Evolutionary conservation across 768 basidiomycete genomes (phyloP).

Genomic region (Naganishia vishniacii): DNA sequence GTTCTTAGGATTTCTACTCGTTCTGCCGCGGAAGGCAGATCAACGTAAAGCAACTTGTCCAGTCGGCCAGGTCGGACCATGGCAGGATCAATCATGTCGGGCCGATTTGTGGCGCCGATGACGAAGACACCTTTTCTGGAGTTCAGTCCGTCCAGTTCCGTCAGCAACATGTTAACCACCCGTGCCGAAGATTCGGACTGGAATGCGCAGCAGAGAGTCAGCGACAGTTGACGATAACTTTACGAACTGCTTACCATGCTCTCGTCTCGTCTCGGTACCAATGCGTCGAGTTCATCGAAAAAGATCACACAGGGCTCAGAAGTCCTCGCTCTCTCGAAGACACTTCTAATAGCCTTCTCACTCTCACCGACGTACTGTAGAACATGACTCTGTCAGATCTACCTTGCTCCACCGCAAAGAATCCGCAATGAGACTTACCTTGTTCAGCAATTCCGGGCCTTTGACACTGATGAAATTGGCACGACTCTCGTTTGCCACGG

Average conservation of each 20-base stretch:
- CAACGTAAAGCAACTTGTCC: constrained; percentile 89
- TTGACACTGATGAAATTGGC: constrained; percentile 99
- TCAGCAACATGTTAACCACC: constrained; percentile 87
- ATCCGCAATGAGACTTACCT: constrained; percentile 55
- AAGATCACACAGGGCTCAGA: constrained; percentile 93
- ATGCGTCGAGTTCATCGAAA: constrained; percentile 88
- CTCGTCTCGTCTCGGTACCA: constrained; percentile 85
- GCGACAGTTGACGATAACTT: neutral
- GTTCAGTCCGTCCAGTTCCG: constrained; percentile 88
- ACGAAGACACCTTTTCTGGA: constrained; percentile 81
- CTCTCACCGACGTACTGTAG: constrained; percentile 91
- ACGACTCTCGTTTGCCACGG: constrained; percentile 88
- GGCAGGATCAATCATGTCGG: constrained; percentile 95
- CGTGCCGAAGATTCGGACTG: constrained; percentile 89
- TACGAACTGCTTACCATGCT: constrained; percentile 59
- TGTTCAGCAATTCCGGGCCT: constrained; percentile 92
- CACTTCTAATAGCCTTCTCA: constrained; percentile 86
- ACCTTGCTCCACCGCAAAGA: constrained; percentile 13
- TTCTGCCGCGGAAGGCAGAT: constrained; percentile 68
- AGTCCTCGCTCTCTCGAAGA: constrained; percentile 86
- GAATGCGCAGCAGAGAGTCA: neutral
- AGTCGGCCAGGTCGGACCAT: constrained; percentile 95
- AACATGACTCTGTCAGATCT: neutral
- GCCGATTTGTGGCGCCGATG: constrained; percentile 88
- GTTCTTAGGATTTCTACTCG: constrained; percentile 79